Percentiles rank a stretch among this genome's conserved stretches.
phyloP scores from a whole-genome alignment of 805 yeast genomes.

The Blastobotrys muscicola region DNA sequence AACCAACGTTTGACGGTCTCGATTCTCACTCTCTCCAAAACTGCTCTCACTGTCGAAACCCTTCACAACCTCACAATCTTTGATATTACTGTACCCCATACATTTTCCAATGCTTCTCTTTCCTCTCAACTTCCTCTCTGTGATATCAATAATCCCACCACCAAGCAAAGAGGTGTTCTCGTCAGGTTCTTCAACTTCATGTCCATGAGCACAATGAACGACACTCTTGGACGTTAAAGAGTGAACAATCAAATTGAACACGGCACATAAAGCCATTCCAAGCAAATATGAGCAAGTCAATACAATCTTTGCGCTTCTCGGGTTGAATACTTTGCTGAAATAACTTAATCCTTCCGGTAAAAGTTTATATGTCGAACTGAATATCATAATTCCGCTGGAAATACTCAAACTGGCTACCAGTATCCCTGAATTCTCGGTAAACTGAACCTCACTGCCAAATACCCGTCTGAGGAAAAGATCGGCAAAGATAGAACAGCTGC shows the following conservation, averaged over 20 bases:
- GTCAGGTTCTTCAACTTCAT: background rate
- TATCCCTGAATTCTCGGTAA: slow-evolving; percentile 52
- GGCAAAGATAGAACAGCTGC: slow-evolving; percentile 54
- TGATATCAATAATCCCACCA: slow-evolving; percentile 11
- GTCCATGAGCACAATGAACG: slow-evolving; percentile 73
- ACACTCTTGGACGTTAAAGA: slow-evolving; percentile 68
- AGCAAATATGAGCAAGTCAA: slow-evolving; percentile 39
- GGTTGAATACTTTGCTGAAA: slow-evolving; percentile 30
- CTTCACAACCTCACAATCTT: slow-evolving; percentile 8
- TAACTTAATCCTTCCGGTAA: slow-evolving; percentile 59
- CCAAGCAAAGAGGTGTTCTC: background rate
- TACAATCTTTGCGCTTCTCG: slow-evolving; percentile 15
- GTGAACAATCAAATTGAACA: slow-evolving; percentile 60
- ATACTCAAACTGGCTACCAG: slow-evolving; percentile 67
- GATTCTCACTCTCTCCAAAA: background rate
- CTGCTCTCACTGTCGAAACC: background rate
- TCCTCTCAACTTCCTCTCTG: slow-evolving; percentile 11
- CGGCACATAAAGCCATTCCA: slow-evolving; percentile 55
- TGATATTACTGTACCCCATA: slow-evolving; percentile 33
- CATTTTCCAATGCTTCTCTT: slow-evolving; percentile 35
- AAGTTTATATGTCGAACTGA: slow-evolving; percentile 68
- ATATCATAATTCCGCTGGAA: slow-evolving; percentile 68
- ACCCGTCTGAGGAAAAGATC: slow-evolving; percentile 45
- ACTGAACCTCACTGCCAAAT: slow-evolving; percentile 40
- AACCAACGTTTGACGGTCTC: no score